phyloP scores from a whole-genome alignment of 2,329 filamentous ascomycete species.

The Trichoderma sp. region DNA sequence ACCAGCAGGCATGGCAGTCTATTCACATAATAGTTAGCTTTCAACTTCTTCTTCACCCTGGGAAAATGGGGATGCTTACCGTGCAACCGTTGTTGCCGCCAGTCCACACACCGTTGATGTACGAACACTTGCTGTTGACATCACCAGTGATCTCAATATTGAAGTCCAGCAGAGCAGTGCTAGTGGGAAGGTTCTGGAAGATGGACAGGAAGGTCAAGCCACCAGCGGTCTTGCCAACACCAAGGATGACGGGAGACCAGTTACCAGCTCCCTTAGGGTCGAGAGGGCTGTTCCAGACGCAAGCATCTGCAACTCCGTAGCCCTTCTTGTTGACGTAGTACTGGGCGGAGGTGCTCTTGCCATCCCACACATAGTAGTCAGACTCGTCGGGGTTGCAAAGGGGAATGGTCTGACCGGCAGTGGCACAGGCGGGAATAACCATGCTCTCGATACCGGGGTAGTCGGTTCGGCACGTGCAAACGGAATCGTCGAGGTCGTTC shows the following conservation, averaged over 20 bases:
- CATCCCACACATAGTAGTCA: constrained; percentile 76
- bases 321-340: constrained; percentile 94
- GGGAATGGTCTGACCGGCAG: constrained; percentile 55
- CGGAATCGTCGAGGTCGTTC: constrained; percentile 67
- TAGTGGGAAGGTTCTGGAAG: constrained; percentile 80
- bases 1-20: constrained; percentile 45
- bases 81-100: constrained; percentile 69
- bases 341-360: constrained; percentile 77
- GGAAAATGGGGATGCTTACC: constrained; percentile 53
- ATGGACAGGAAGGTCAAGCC: constrained; percentile 77
- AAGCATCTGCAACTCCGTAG: constrained; percentile 62
- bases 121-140: constrained; percentile 57
- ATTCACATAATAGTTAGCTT: constrained; percentile 21
- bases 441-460: constrained; percentile 92
- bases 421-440: constrained; percentile 70
- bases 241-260: constrained; percentile 83
- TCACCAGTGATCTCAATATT: constrained; percentile 75
- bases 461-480: constrained; percentile 87
- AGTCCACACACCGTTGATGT: constrained; percentile 60
- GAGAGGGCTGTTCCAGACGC: constrained; percentile 63
- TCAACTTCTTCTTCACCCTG: no score
- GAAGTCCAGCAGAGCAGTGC: constrained; percentile 66
- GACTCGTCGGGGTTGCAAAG: constrained; percentile 73
- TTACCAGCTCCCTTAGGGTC: constrained; percentile 65
- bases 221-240: constrained; percentile 65